Conservation (phyloP, 2,329 filamentous ascomycete genomes). For the Coleophoma cylindrospora region DNA sequence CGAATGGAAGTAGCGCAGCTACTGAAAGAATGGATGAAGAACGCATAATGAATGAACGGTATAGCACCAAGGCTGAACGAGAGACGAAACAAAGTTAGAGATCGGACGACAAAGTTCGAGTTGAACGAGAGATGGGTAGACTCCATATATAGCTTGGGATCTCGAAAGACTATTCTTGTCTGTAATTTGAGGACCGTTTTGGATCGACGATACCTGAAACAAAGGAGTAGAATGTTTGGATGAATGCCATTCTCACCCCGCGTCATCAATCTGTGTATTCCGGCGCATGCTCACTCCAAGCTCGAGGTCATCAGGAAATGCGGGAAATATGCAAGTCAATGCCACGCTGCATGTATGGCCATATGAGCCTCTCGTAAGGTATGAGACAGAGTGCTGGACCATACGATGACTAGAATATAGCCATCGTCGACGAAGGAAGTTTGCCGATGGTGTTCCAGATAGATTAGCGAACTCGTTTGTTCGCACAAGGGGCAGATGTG, state of each 20-base stretch:
- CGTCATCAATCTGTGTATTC: no score
- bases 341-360: no score
- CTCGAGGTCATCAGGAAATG: no score
- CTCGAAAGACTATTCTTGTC: background rate
- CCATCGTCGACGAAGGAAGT: no score
- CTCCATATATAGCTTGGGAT: background rate
- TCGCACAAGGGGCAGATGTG: no score
- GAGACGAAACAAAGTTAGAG: background rate
- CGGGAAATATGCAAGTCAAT: no score
- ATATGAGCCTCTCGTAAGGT: no score
- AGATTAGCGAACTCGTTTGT: no score
- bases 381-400: no score
- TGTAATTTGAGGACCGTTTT: background rate
- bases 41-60: conserved; percentile 1
- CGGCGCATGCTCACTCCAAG: background rate
- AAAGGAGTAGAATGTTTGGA: background rate
- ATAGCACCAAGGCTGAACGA: background rate
- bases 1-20: conserved; percentile 7
- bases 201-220: background rate
- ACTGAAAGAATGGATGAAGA: background rate
- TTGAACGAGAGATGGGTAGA: background rate
- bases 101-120: background rate
- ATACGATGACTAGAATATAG: no score
- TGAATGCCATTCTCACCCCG: background rate
- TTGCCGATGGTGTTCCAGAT: no score